Evolutionary conservation across 805 yeast species (phyloP), one percentile per base, ranked within the genome.

Genomic region (Saturnispora bothae): DNA sequence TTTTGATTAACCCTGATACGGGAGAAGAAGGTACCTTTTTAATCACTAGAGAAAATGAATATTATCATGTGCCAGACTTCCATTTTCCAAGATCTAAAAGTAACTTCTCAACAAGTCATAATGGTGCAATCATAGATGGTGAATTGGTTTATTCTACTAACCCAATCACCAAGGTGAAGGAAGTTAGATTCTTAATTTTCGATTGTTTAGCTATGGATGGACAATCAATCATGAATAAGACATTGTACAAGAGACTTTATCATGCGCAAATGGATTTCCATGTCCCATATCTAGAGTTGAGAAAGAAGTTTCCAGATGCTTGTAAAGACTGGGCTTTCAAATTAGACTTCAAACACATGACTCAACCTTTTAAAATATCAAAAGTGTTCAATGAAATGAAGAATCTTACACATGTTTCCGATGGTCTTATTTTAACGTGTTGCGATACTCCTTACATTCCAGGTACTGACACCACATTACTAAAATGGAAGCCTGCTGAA

Each of bases 401-500:
- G 31, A 69, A 74, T 36, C 65, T 89, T 34, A 83, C 84, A 18
- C 96, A 92, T 60, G 81, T 83, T 41, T 78, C 92, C 3, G 99
- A 92, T 61, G 99, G 99, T 1, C 68, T 92, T 20, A 84, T 92
- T 43, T 83, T 86, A 57, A 92, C 99, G 2, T 84, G 95, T 46
- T 81, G 94, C 31, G 84, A 76, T 38, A 74, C 89, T 1, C 94
- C 95, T 0, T 92, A 92, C 59, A 66, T 74, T 3, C 75, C 78
- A 45, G 97, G 97, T 12, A 89, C 97, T 1, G 97, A 92, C 57
- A 69, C 75, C 1, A 74, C 85, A 5, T 64, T 92, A 35, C 62
- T 92, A 39, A 92, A 94, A 60, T 92, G 99, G 99, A 92, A 92
- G 53, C 97, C 98, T 2, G 84, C 94, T 10, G 83, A 83, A 45